Percentiles rank a stretch among this genome's conserved stretches.
Conservation (phyloP, 495 filamentous ascomycete genomes). For the Jackrogersella multiformis region DNA sequence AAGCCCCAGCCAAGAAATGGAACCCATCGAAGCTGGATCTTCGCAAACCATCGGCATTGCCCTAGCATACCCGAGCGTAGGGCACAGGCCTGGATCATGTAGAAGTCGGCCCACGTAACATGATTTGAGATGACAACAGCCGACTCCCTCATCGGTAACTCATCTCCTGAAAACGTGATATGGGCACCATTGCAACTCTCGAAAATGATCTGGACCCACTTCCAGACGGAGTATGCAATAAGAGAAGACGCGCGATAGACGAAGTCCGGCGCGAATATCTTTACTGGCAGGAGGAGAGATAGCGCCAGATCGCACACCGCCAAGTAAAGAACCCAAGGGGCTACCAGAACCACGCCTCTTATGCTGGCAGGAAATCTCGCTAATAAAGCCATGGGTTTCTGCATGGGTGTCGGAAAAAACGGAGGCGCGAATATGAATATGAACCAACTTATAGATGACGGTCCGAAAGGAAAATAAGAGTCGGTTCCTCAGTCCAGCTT, state of each 20-base stretch:
- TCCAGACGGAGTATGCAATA: constrained; percentile 61
- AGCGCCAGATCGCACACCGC: constrained; percentile 60
- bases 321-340: constrained; percentile 61
- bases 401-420: not conserved
- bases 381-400: constrained; percentile 24
- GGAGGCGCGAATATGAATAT: not conserved
- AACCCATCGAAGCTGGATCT: constrained; percentile 62
- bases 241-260: constrained; percentile 60
- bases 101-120: constrained; percentile 68
- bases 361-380: constrained; percentile 42
- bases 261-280: constrained; percentile 54
- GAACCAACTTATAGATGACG: not conserved
- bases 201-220: constrained; percentile 63
- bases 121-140: constrained; percentile 68
- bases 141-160: constrained; percentile 57
- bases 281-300: constrained; percentile 61
- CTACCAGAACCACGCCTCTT: constrained; percentile 54
- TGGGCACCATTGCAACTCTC: constrained; percentile 56
- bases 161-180: constrained; percentile 61
- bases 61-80: constrained; percentile 63
- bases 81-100: constrained; percentile 66
- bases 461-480: not conserved
- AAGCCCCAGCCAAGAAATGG: constrained; percentile 69
- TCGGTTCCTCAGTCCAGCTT: not conserved
- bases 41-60: constrained; percentile 66